Evolutionary conservation across 371 early-diverging fungal genomes (phyloP), one percentile per base, ranked within the genome.

Genomic region (Zychaea mexicana): DNA sequence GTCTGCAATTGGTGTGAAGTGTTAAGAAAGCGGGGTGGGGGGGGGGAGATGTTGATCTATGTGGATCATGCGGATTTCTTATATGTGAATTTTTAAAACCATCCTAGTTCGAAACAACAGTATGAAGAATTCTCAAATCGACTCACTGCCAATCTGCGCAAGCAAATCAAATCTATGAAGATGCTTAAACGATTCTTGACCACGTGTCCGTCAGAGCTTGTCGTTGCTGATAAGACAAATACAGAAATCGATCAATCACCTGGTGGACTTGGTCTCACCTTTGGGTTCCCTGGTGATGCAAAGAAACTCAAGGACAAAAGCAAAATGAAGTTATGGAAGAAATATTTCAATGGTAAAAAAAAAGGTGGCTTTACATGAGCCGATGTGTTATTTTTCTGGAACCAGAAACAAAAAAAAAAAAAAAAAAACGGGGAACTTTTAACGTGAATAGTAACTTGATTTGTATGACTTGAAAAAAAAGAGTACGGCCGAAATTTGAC

Each of bases 401-500:
- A n/a, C n/a, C 21, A 19, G 8, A 7, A n/a, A 17, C 15, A 15
- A 15, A 36, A 9, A 36, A 36, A 36, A 9, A 7, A 36, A 15
- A 36, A 36, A 36, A 36, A 7, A 7, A 9, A 36, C 38, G 38
- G 38, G 15, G 38, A 2, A 60, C 1, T 24, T 26, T 42, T 3
- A 24, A 27, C 19, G 49, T 17, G n/a, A n/a, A n/a, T n/a, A n/a
- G n/a, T n/a, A n/a, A n/a, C n/a, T n/a, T n/a, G n/a, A n/a, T n/a
- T n/a, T n/a, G n/a, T n/a, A n/a, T n/a, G n/a, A n/a, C n/a, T n/a
- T n/a, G n/a, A 36, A 36, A 36, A 36, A 36, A 42, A 7, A 82
- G 95, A 93, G 54, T 85, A 92, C 69, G 99, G 99, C 2, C 81
- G 97, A 19, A 97, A 98, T 70, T 66, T 98, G 68, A 94, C 98